Base-by-base conservation (phyloP, 2,329 filamentous ascomycete genomes). In the Botrytis porri region DNA sequence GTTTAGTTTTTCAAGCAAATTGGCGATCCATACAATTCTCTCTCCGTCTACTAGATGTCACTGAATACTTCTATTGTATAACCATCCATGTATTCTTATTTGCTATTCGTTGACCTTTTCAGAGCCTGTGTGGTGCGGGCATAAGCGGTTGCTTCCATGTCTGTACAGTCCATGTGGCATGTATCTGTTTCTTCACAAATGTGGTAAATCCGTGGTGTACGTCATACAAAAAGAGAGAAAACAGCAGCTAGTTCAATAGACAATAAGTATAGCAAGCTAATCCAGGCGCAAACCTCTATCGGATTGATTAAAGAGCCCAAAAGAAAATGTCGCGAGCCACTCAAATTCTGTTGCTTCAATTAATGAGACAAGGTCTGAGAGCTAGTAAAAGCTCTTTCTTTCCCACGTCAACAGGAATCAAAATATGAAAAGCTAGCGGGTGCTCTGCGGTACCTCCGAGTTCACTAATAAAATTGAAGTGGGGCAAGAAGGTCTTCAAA, bases 401-500 rank as follows among this genome's bases (percentile, higher is more conserved):
- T 43, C n/a, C 18, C n/a, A 41, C 32, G 12, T 43, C 37, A 41
- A 67, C 22, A 22, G 5, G 16, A 25, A 54, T 22, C 18, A 67
- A 41, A 51, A 39, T 22, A 22, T 67, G 14, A 67, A 54, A 54
- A 39, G 29, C 45, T 35, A n/a, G 45, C 16, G 35, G 45, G 8
- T 66, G 20, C 35, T 54, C 14, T 67, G 37, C 35, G 25, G 16
- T 37, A 14, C 51, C 45, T 39, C 64, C 64, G 25, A 54, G 10
- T 25, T 67, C 25, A 41, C 48, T 48, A 57, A 41, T 41, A 35
- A 41, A 67, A 20, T 41, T 29, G 65, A 57, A 67, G 48, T 48
- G 65, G 65, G 48, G n/a, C 65, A 41, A 51, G 16, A 25, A 66
- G 16, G 25, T 51, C 32, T 57, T 57, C 48, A 69, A 67, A 69